Evolutionary conservation across 768 basidiomycete species (phyloP).

Genomic region (Phlebiopsis gigantea): DNA sequence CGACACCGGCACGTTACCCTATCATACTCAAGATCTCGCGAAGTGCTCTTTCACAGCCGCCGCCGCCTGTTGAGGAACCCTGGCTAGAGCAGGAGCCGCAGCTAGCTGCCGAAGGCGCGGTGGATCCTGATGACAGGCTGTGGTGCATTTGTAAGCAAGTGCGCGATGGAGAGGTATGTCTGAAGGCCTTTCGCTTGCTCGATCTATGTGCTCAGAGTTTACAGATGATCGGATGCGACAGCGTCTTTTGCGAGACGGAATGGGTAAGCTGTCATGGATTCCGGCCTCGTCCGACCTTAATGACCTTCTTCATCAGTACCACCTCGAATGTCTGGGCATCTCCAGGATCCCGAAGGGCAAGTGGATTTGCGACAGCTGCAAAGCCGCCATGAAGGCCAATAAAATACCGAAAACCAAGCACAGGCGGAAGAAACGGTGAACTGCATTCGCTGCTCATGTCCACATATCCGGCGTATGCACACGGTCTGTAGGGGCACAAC

Average conservation of each 20-base stretch:
- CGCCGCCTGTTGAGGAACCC: background rate
- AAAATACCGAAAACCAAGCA: background rate
- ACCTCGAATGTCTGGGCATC: slow-evolving; percentile 62
- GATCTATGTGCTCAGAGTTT: slow-evolving; percentile 1
- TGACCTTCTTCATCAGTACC: slow-evolving; percentile 67
- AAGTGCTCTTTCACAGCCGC: background rate
- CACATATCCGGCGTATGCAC: background rate
- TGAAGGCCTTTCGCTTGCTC: background rate
- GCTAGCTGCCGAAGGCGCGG: slow-evolving; percentile 9
- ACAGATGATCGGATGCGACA: slow-evolving; percentile 88
- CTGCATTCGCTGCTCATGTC: background rate
- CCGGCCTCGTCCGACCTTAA: too few relatives aligned
- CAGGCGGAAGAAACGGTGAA: background rate
- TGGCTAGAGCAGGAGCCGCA: background rate
- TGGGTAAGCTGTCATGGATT: slow-evolving; percentile 84
- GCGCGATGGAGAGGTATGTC: slow-evolving; percentile 72
- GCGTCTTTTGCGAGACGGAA: slow-evolving; percentile 62
- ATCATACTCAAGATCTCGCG: background rate
- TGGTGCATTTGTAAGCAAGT: slow-evolving; percentile 83
- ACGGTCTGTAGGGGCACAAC: background rate
- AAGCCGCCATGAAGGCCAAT: background rate
- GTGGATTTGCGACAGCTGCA: slow-evolving; percentile 24
- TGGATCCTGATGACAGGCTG: slow-evolving; percentile 38
- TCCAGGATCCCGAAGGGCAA: slow-evolving; percentile 41
- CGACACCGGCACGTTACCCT: background rate